A percentile compares a stretch with the other conserved stretches of the same genome.
Conservation (phyloP, 331 rosid genomes). For the Arachis monticola region DNA sequence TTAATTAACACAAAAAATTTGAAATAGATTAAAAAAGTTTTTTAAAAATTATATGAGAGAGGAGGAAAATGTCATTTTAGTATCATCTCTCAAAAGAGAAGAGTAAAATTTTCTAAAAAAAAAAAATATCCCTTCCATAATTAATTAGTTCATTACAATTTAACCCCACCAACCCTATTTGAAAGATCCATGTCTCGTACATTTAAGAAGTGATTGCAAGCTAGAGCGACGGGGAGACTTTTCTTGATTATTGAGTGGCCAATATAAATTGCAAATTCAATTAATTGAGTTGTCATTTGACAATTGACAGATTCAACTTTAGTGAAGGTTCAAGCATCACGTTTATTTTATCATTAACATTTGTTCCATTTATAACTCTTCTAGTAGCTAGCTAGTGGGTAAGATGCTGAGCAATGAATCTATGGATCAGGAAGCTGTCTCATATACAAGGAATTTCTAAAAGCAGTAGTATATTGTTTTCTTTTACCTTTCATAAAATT, state of each 20-base stretch:
- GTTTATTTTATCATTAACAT: not conserved
- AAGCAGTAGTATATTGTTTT: not conserved
- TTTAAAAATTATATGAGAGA: too few species aligned
- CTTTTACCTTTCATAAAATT: conserved; percentile 21
- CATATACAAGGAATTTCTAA: conserved; percentile 27
- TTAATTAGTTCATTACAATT: too few species aligned
- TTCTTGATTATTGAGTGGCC: not conserved
- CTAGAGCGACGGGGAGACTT: not conserved
- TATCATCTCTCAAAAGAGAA: too few species aligned
- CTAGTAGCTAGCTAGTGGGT: not conserved
- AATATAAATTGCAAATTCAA: conserved; percentile 8
- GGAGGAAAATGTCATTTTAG: too few species aligned
- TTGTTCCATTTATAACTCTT: conserved; percentile 19
- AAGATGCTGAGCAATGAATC: conserved; percentile 43
- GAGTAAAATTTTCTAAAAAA: too few species aligned
- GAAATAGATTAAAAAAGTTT: too few species aligned
- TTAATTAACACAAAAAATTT: too few species aligned
- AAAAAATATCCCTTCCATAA: too few species aligned
- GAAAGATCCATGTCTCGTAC: not conserved
- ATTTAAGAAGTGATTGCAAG: not conserved
- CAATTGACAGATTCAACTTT: conserved; percentile 16
- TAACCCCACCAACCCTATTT: too few species aligned
- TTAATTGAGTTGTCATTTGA: conserved; percentile 7
- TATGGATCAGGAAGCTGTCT: conserved; percentile 41
- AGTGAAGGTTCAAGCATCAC: conserved; percentile 11